These are phyloP conservation scores for Mortierella sp. DNA, from an alignment of 371 early-diverging fungal genomes.

Conservation along the genomic window DNA sequence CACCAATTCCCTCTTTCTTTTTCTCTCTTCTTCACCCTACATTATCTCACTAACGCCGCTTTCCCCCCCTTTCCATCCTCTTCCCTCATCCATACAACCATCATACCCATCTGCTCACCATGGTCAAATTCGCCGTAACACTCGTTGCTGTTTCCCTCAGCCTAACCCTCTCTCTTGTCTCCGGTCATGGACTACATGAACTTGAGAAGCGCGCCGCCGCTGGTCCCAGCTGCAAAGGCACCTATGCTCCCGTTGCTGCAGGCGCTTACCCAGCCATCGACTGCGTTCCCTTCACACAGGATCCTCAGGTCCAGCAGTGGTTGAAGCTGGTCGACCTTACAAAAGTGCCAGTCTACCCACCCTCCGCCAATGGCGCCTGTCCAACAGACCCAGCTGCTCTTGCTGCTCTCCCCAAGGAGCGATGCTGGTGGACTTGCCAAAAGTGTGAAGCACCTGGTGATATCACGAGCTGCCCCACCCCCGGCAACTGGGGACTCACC, in stretches of 20 bases:
- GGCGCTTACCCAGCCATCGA: constrained; percentile 38
- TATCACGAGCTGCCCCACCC: constrained; percentile 32
- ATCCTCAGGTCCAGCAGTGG: constrained; percentile 42
- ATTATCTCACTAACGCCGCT: not conserved
- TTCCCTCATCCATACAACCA: not conserved
- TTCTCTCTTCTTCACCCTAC: not conserved
- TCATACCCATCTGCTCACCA: not conserved
- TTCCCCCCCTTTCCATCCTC: not conserved
- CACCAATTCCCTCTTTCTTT: not conserved
- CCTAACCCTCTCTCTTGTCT: constrained; percentile 18
- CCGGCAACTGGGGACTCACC: constrained; percentile 65
- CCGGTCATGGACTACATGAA: constrained; percentile 19
- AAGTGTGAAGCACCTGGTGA: constrained; percentile 42
- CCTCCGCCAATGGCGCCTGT: constrained; percentile 25
- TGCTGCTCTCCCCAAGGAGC: constrained; percentile 14
- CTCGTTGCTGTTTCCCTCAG: constrained; percentile 8
- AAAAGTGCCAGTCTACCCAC: constrained; percentile 34
- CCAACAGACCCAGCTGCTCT: constrained; percentile 4
- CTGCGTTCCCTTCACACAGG: constrained; percentile 37
- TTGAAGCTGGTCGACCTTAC: constrained; percentile 40
- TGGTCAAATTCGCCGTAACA: constrained; percentile 9
- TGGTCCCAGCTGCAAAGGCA: constrained; percentile 12
- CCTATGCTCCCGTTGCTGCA: constrained; percentile 24
- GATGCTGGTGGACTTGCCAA: constrained; percentile 51
- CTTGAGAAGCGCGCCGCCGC: constrained; percentile 26